Conservation (phyloP, 2,329 filamentous ascomycete species). For the Phyllosticta ampelicida region DNA sequence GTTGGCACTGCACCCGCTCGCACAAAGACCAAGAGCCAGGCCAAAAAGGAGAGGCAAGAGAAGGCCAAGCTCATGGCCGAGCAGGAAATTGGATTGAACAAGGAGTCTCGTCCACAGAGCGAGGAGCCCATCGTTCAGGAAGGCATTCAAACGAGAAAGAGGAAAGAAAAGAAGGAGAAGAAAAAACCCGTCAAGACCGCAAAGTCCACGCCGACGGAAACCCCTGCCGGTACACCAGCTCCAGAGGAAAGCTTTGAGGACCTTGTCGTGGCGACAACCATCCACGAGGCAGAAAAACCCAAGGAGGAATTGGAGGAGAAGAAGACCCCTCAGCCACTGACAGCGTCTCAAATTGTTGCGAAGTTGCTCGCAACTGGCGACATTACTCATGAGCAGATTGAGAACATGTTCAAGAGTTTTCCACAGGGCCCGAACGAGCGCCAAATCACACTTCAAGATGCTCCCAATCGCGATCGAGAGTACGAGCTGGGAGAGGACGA, state of each 20-base stretch:
- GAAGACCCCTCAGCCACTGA: slow-evolving; percentile 21
- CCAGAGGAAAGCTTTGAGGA: not conserved
- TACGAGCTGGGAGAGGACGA: slow-evolving; percentile 35
- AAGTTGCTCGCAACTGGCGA: slow-evolving; percentile 30
- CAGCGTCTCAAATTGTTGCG: slow-evolving; percentile 27
- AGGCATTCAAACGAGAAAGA: slow-evolving; percentile 69
- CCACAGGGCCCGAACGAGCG: slow-evolving; percentile 17
- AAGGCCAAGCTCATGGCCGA: slow-evolving; percentile 52
- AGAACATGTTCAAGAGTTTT: slow-evolving; percentile 8
- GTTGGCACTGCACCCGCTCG: slow-evolving; percentile 60
- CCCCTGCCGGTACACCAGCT: not conserved
- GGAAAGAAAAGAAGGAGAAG: slow-evolving; percentile 63
- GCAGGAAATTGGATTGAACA: slow-evolving; percentile 31
- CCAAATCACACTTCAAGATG: slow-evolving; percentile 19
- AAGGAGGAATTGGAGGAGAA: slow-evolving; percentile 15
- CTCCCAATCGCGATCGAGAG: slow-evolving; percentile 23
- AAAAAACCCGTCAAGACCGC: not conserved
- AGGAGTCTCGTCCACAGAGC: slow-evolving; percentile 12
- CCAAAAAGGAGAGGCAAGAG: slow-evolving; percentile 63
- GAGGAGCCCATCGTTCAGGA: slow-evolving; percentile 39
- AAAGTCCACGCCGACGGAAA: slow-evolving; percentile 3
- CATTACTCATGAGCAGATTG: slow-evolving; percentile 14
- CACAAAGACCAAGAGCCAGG: slow-evolving; percentile 64
- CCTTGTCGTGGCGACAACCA: slow-evolving; percentile 5
- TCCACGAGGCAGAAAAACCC: slow-evolving; percentile 15